Evolutionary conservation across 768 basidiomycete species (phyloP).

Genomic region (Termitomyces sp.): DNA sequence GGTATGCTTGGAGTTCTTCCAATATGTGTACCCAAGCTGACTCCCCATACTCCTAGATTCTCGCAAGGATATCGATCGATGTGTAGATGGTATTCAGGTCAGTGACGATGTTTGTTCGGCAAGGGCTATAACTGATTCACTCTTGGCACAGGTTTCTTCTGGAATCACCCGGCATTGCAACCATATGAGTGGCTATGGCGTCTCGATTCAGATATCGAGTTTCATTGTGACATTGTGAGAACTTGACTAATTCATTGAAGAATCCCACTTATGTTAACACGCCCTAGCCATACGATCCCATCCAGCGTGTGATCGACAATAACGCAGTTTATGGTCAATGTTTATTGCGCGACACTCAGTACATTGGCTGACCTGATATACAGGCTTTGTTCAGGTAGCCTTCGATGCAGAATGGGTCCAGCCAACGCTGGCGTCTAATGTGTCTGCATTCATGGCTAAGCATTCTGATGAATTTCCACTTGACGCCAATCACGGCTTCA

Average conservation of each 20-base stretch:
- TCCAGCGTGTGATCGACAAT: conserved; percentile 19
- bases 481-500: conserved; percentile 23
- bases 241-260: not conserved
- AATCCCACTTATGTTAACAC: not conserved
- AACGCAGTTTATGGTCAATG: conserved; percentile 21
- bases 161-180: conserved; percentile 23
- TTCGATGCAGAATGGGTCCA: conserved; percentile 25
- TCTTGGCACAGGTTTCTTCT: conserved; percentile 23
- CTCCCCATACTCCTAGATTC: conserved; percentile 15
- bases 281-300: conserved; percentile 25
- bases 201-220: conserved; percentile 27
- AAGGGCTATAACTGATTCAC: not conserved
- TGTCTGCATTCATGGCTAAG: conserved; percentile 20
- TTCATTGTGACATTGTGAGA: conserved; percentile 28
- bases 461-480: conserved; percentile 8
- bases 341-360: not conserved
- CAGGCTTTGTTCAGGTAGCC: conserved; percentile 26
- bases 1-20: conserved; percentile 9
- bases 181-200: conserved; percentile 28
- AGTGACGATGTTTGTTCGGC: not conserved
- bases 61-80: conserved; percentile 26
- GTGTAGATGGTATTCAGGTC: conserved; percentile 29
- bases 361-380: not conserved
- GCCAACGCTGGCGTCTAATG: conserved; percentile 23
- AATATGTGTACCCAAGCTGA: not conserved